A percentile compares a stretch with the other conserved stretches of the same genome.
These are phyloP conservation scores for Pichia sp. DNA, from an alignment of 1,139 yeast species.

Conservation along the genomic window DNA sequence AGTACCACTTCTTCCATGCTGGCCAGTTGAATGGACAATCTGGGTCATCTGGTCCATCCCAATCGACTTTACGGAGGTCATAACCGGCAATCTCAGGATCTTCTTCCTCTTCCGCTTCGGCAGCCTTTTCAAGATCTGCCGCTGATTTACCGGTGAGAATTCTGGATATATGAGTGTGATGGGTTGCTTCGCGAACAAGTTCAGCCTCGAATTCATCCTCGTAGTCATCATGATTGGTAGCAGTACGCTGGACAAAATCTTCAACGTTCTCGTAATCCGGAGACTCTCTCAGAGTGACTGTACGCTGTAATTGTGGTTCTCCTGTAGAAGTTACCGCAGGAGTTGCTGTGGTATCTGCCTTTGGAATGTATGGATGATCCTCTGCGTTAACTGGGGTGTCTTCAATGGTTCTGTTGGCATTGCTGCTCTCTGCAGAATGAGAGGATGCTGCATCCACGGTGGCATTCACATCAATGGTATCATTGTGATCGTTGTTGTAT, in stretches of 20 bases:
- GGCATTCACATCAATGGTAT: not conserved
- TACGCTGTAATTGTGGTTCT: not conserved
- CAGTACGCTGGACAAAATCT: conserved; percentile 11
- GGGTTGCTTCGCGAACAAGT: conserved; percentile 17
- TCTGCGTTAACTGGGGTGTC: too few relatives aligned
- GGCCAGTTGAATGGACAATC: conserved; percentile 67
- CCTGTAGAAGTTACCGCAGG: not conserved
- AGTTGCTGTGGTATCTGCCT: too few relatives aligned
- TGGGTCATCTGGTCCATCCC: conserved; percentile 56
- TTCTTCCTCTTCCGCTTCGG: not conserved
- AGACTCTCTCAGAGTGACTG: not conserved
- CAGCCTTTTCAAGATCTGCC: conserved; percentile 4
- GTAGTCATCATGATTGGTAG: conserved; percentile 17
- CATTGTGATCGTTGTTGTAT: not conserved
- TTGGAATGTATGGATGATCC: too few relatives aligned
- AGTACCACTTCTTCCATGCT: conserved; percentile 50
- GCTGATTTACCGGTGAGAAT: conserved; percentile 8
- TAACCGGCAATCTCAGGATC: conserved; percentile 22
- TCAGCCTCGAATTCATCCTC: conserved; percentile 21
- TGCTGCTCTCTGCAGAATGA: too few relatives aligned
- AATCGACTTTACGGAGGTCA: conserved; percentile 41
- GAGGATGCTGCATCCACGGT: not conserved
- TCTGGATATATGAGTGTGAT: conserved; percentile 15
- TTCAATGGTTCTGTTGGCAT: too few relatives aligned
- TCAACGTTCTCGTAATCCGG: not conserved